A percentile compares a stretch with the other conserved stretches of the same genome.
These are phyloP conservation scores for Drosera capensis DNA, from an alignment of 148 eudicot genomes.

Conservation along the genomic window DNA sequence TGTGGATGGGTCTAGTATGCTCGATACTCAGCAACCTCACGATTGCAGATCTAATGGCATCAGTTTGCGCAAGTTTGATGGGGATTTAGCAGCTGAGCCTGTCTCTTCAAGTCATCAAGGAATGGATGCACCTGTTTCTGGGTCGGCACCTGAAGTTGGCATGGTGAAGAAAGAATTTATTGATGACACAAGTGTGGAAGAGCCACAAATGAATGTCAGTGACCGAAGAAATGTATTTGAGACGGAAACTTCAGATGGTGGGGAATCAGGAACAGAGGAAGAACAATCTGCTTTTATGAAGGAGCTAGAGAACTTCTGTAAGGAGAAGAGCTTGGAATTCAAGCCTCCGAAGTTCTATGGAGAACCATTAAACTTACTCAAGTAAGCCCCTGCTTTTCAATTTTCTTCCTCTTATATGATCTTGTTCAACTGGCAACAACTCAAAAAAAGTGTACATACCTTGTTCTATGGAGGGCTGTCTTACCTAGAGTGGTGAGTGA, in stretches of 20 bases:
- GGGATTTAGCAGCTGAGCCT: constrained; percentile 8
- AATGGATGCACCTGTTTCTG: constrained; percentile 3
- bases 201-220: constrained; percentile 5
- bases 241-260: constrained; percentile 30
- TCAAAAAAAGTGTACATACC: too few relatives aligned
- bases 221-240: constrained; percentile 14
- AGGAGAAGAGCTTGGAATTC: constrained; percentile 36
- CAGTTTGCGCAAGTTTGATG: constrained; percentile 4
- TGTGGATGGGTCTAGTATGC: constrained; percentile 7
- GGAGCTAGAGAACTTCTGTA: constrained; percentile 32
- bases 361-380: constrained; percentile 68
- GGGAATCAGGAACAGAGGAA: constrained; percentile 50
- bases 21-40: constrained; percentile 5
- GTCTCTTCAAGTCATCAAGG: constrained; percentile 1
- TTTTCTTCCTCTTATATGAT: too few relatives aligned
- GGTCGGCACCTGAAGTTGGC: constrained; percentile 12
- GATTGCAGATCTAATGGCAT: constrained; percentile 7
- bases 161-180: constrained; percentile 10
- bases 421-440: too few relatives aligned
- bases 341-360: constrained; percentile 89
- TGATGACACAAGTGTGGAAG: constrained; percentile 5
- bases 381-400: constrained; percentile 50
- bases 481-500: too few relatives aligned
- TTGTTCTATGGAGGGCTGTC: too few relatives aligned
- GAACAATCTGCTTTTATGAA: constrained; percentile 79